phyloP scores from a whole-genome alignment of 345 rosid genomes.

The Aquilaria malaccensis region DNA sequence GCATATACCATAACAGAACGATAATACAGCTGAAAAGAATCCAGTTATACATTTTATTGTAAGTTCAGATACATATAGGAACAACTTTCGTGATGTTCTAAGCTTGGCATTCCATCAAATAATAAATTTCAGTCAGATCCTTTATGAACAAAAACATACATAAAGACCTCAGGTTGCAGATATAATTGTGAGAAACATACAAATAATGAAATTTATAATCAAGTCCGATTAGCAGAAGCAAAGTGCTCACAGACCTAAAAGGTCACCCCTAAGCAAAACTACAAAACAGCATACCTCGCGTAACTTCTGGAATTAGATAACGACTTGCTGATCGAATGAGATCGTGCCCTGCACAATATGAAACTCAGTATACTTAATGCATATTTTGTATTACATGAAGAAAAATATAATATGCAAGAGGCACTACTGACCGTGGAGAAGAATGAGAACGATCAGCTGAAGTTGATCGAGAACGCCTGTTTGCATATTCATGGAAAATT shows the following conservation, averaged over 20 bases:
- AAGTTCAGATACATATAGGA: background rate
- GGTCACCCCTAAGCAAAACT: background rate
- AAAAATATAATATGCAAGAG: background rate
- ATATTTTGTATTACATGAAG: background rate
- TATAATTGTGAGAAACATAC: background rate
- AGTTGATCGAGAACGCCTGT: background rate
- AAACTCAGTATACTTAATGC: slow-evolving; percentile 5
- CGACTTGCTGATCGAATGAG: slow-evolving; percentile 45
- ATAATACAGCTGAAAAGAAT: slow-evolving; percentile 7
- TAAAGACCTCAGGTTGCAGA: background rate
- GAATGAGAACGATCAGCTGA: slow-evolving; percentile 24
- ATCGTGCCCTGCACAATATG: slow-evolving; percentile 43
- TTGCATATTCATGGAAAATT: too few species aligned
- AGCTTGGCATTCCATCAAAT: too few species aligned
- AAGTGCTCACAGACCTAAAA: slow-evolving; percentile 2
- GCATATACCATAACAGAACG: slow-evolving; percentile 1
- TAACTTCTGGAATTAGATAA: slow-evolving; percentile 59
- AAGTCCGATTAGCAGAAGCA: background rate
- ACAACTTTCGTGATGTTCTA: too few species aligned
- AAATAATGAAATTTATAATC: background rate
- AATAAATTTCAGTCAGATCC: too few species aligned
- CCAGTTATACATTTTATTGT: background rate
- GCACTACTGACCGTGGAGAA: slow-evolving; percentile 24
- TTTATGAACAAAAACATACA: background rate
- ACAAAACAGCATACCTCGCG: slow-evolving; percentile 40